Percentiles rank a stretch among this genome's conserved stretches.
These are phyloP conservation scores for Umbilicus rupestris DNA, from an alignment of 164 flowering plant genomes.

Conservation along the genomic window DNA sequence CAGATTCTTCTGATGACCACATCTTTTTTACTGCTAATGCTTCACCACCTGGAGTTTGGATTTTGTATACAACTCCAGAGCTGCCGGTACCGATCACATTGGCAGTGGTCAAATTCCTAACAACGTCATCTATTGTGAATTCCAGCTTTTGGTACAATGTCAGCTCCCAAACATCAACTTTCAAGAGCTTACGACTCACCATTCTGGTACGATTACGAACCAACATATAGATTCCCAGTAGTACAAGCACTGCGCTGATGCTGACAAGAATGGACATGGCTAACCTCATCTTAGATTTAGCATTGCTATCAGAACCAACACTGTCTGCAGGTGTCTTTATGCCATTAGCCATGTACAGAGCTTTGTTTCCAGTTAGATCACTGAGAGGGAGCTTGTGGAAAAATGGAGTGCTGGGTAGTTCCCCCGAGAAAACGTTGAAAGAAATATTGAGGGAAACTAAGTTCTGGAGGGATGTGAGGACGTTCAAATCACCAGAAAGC, in stretches of 20 bases:
- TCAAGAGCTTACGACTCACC: constrained; percentile 13
- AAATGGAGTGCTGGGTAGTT: constrained; percentile 72
- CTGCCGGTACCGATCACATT: constrained; percentile 90
- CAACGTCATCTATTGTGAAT: constrained; percentile 57
- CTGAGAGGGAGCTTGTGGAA: constrained; percentile 66
- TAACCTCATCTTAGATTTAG: constrained; percentile 43
- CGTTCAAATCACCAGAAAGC: constrained; percentile 46
- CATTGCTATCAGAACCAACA: constrained; percentile 13
- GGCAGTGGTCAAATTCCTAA: constrained; percentile 43
- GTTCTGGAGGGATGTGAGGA: constrained; percentile 57
- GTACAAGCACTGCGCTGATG: constrained; percentile 50
- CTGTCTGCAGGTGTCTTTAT: constrained; percentile 24
- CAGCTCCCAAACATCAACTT: constrained; percentile 59
- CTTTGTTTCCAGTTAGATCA: constrained; percentile 55
- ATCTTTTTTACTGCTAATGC: constrained; percentile 86
- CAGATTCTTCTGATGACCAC: constrained; percentile 72
- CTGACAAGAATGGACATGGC: constrained; percentile 60
- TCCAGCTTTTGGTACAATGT: constrained; percentile 87
- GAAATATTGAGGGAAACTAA: constrained; percentile 80
- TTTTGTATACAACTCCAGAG: constrained; percentile 91
- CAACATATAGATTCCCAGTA: constrained; percentile 48
- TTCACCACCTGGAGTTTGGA: constrained; percentile 46
- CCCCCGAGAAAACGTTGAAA: constrained; percentile 79
- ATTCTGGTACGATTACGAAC: constrained; percentile 39
- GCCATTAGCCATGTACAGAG: constrained; percentile 42